Base-by-base conservation (phyloP, 352 stramenopile genomes). In the Nothophytophthora sp. region DNA sequence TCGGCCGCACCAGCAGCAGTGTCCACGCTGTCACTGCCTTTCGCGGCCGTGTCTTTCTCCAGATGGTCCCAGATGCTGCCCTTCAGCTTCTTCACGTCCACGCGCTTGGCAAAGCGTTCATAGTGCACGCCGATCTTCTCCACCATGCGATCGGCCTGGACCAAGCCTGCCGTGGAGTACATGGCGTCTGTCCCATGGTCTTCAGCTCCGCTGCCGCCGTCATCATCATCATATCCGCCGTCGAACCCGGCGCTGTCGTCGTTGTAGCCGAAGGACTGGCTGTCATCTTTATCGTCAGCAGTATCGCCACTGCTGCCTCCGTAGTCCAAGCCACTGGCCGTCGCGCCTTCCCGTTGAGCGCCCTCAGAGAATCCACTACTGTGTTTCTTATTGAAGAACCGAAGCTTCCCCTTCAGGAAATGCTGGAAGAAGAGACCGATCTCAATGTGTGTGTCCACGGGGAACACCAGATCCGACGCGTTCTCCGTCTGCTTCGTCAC, bases 71-170 rank as follows among this genome's bases (percentile, higher is more conserved):
- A 99, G 27, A 99, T 85, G 64, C 95, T 96, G 4, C 81, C 76
- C 73, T 99, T 99, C 11, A 99, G 73, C 37, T 95, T 90, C 60
- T 97, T 97, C 2, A 99, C 96, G 63, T 99, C 96, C 13, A 99
- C 96, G 47, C 96, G 95, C 62, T 99, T 99, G 15, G 96, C 96
- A 30, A 96, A 81, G 12, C 84, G 92, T 22, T 96, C 96, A 60
- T 98, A 98, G 43, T 91, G 72, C 8, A 96, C 80, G 38, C 96
- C 73, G 53, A 99, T 86, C 55, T 98, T 98, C 47, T 98, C 86
- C 4, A 99, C 90, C 11, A 97, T 87, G 24, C 95, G 79, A 34
- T 97, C 83, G 19, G 89, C 92, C 19, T 93, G 72, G 9, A 99
- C 63, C 13, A 96, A 67, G 20, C 59, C 70, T 36, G 80, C 60